These are phyloP conservation scores for Phaeolepiota aurea DNA, from an alignment of 768 basidiomycete genomes.

Conservation along the genomic window DNA sequence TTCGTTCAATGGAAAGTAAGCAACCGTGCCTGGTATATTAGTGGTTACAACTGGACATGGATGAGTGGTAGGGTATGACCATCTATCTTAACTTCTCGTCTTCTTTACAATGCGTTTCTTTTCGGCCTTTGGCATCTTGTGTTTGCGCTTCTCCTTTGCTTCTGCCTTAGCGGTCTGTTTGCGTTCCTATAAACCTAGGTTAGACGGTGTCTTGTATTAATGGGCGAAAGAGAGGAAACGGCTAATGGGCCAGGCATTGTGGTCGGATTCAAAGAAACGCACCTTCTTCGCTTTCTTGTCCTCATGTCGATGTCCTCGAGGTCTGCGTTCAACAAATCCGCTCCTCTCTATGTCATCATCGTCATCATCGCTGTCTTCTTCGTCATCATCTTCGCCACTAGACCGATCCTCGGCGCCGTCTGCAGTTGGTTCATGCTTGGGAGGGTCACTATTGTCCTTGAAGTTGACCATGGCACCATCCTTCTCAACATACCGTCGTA, in stretches of 20 bases:
- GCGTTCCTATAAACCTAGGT: constrained; percentile 54
- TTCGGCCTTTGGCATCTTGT: constrained; percentile 93
- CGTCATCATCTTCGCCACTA: constrained; percentile 20
- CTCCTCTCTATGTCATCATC: constrained; percentile 27
- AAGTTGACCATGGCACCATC: constrained; percentile 8
- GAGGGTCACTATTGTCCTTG: constrained; percentile 14
- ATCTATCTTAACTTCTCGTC: constrained; percentile 22
- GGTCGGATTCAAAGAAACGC: constrained; percentile 8
- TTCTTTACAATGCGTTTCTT: constrained; percentile 83
- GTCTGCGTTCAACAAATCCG: constrained; percentile 42
- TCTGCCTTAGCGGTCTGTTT: constrained; percentile 87
- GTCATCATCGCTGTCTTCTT: constrained; percentile 22
- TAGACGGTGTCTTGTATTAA: constrained; percentile 1
- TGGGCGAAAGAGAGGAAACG: background rate
- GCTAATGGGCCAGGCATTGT: constrained; percentile 3
- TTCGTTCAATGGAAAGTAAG: too few species aligned
- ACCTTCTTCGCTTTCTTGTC: constrained; percentile 90
- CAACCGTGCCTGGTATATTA: too few species aligned
- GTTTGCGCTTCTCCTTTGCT: constrained; percentile 79
- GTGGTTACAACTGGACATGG: too few species aligned
- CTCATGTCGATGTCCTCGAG: constrained; percentile 87
- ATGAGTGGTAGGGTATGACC: too few species aligned
- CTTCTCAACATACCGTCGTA: constrained; percentile 6
- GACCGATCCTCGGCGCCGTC: constrained; percentile 15
- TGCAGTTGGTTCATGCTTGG: too few species aligned